Percentiles rank a stretch among this genome's conserved stretches.
phyloP scores from a whole-genome alignment of 768 basidiomycete genomes.

The Leccinellum luteum region DNA sequence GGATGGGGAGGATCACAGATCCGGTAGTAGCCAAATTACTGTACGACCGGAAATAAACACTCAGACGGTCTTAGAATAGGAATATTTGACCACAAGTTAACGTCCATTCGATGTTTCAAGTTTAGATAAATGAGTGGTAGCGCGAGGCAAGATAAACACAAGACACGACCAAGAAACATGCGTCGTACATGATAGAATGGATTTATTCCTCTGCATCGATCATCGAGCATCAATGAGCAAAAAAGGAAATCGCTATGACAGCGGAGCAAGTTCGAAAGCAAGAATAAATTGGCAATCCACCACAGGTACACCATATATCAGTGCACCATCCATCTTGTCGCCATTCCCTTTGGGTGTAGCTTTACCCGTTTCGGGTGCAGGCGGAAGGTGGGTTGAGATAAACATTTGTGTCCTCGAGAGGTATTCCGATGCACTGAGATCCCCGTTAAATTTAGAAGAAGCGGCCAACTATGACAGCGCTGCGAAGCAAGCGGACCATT shows the following conservation, averaged over 20 bases:
- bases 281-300: constrained; percentile 55
- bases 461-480: constrained; percentile 15
- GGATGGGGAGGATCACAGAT: constrained; percentile 15
- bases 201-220: constrained; percentile 14
- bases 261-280: constrained; percentile 63
- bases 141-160: constrained; percentile 17
- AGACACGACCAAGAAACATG: constrained; percentile 11
- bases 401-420: constrained; percentile 60
- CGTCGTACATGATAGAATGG: constrained; percentile 18
- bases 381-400: constrained; percentile 56
- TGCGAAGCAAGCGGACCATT: constrained; percentile 1
- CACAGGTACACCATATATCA: constrained; percentile 52
- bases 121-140: constrained; percentile 32
- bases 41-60: constrained; percentile 7
- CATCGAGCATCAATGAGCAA: constrained; percentile 52
- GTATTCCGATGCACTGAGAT: constrained; percentile 39
- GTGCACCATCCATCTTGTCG: constrained; percentile 43
- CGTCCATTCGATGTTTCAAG: constrained; percentile 20
- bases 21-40: constrained; percentile 4
- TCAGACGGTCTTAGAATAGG: constrained; percentile 9
- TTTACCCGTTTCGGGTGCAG: constrained; percentile 18
- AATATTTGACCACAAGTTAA: constrained; percentile 12
- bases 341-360: constrained; percentile 23
- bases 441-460: constrained; percentile 18
- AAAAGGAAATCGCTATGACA: constrained; percentile 73